phyloP scores from a whole-genome alignment of 176 grass and related monocot species.

The Aegilops sharonensis region DNA sequence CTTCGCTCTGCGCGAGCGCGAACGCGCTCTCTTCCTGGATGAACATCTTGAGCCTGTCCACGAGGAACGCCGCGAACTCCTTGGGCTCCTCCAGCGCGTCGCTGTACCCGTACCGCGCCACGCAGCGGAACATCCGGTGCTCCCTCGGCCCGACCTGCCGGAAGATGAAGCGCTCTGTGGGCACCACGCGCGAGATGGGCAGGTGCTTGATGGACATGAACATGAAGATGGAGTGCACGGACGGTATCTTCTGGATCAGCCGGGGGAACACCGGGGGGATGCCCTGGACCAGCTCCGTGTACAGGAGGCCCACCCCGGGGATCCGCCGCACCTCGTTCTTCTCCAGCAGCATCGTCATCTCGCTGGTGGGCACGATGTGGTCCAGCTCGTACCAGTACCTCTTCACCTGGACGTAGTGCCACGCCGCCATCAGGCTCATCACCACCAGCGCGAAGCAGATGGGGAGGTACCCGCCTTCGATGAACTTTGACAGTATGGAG shows the following conservation, averaged over 20 bases:
- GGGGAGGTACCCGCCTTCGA: conserved; percentile 58
- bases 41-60: conserved; percentile 55
- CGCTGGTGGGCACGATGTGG: background rate
- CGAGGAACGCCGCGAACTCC: conserved; percentile 54
- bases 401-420: conserved; percentile 51
- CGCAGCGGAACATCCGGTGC: conserved; percentile 58
- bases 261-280: conserved; percentile 31
- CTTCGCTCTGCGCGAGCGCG: conserved; percentile 8
- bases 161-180: conserved; percentile 52
- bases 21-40: conserved; percentile 41
- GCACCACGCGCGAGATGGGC: conserved; percentile 39
- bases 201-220: conserved; percentile 77
- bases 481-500: conserved; percentile 57
- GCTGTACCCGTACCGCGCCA: conserved; percentile 58
- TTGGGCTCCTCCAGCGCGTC: conserved; percentile 41
- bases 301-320: conserved; percentile 59
- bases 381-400: conserved; percentile 42
- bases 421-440: conserved; percentile 51
- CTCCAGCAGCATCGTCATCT: conserved; percentile 26
- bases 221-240: conserved; percentile 54
- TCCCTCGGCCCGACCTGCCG: conserved; percentile 40
- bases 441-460: conserved; percentile 46
- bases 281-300: conserved; percentile 64
- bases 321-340: conserved; percentile 30
- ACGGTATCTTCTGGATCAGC: conserved; percentile 48